Base-by-base conservation (phyloP, 768 basidiomycete species). In the Fomitopsis serialis region DNA sequence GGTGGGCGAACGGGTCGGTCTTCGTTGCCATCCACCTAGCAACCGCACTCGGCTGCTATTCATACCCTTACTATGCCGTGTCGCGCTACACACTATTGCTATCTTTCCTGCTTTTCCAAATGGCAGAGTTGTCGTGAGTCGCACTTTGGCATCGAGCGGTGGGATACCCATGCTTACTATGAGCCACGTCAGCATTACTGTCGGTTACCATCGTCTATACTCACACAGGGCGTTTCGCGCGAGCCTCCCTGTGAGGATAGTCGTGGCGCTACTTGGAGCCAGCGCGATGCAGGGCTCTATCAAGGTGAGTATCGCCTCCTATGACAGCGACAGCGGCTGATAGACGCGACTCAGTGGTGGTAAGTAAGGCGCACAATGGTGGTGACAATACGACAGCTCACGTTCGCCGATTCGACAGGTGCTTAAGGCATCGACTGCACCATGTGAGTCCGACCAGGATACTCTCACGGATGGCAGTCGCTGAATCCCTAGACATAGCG, bases 221-320 rank as follows among this genome's bases (percentile, higher is more conserved):
- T 87, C 87, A 5, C 89, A 90, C 61, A 77, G 79, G 3, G 75
- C 87, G 1, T 89, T 87, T 66, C 75, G 76, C 19, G 87, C 87
- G 4, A 70, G 70, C 1, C 52, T 78, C 17, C 72, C 72, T 10
- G 78, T 87, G 37, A 75, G 87, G 11, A 58, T 83, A 5, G 66
- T 78, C 21, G 69, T 91, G 29, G 85, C 87, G 19, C 68, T 78
- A 25, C 69, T 90, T 64, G 89, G 89, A 0, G 80, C 84, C 3
- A 78, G 84, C 45, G 89, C 82, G 0, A 87, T 89, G 58, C 89
- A 91, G 62, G 89, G 89, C 2, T 87, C 85, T 42, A 87, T 89
- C 62, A 87, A 88, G 75, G 84, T 84, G 60, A 32, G 51, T 24
- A 40, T 29, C 50, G 27, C 12, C 24, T 25, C 52, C 2, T 49